A percentile compares a stretch with the other conserved stretches of the same genome.
Conservation (phyloP, 345 rosid species). For the Heritiera fomes region DNA sequence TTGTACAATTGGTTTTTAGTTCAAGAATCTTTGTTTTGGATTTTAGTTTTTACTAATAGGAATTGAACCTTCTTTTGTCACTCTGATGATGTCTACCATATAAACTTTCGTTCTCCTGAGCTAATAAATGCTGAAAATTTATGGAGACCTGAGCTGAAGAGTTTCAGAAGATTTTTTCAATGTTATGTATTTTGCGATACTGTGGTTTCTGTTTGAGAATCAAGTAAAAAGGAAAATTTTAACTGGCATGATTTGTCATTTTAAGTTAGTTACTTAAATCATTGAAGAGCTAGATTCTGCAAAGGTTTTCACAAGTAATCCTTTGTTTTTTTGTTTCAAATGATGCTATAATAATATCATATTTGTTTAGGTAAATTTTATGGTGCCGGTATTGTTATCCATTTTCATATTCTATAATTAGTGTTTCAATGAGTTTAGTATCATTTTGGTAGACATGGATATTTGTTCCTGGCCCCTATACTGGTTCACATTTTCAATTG, state of each 20-base stretch:
- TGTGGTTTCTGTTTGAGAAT: background rate
- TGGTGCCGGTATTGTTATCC: background rate
- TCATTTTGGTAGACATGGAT: background rate
- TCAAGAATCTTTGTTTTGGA: background rate
- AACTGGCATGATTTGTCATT: background rate
- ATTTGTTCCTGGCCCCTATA: too few relatives aligned
- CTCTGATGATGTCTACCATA: slow-evolving; percentile 37
- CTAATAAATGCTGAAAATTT: slow-evolving; percentile 36
- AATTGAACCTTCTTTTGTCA: slow-evolving; percentile 16
- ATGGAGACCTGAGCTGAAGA: slow-evolving; percentile 59
- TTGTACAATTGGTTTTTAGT: background rate
- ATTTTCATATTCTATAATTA: background rate
- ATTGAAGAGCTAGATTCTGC: background rate
- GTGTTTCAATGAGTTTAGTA: background rate
- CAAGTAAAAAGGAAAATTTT: background rate
- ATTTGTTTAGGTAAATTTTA: background rate
- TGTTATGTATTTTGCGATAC: background rate
- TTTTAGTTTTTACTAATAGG: background rate
- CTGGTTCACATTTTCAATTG: background rate
- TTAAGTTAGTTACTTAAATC: background rate
- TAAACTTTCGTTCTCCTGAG: slow-evolving; percentile 61
- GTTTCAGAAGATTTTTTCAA: slow-evolving; percentile 12
- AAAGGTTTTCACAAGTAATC: background rate
- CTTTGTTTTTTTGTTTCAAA: background rate
- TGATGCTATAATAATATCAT: background rate